Evolutionary conservation across 2,329 filamentous ascomycete species (phyloP).

Genomic region (Fusarium gaditjirri): DNA sequence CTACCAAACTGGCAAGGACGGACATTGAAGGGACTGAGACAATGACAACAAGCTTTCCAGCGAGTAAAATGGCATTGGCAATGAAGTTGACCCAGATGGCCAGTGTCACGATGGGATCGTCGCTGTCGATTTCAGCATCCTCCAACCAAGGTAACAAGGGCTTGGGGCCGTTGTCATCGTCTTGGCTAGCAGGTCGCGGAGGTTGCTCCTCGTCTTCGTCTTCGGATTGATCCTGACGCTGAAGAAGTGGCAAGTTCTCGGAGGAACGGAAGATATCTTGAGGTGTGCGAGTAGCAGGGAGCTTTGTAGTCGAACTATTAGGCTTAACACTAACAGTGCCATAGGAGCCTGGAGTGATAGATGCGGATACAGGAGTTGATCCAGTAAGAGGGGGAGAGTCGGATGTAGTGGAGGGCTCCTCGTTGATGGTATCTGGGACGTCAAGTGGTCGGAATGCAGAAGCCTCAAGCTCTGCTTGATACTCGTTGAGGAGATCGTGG

Average conservation of each 20-base stretch:
- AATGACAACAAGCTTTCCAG: slow-evolving; percentile 81
- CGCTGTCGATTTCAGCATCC: slow-evolving; percentile 77
- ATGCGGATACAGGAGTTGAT: slow-evolving; percentile 31
- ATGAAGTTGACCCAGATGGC: slow-evolving; percentile 88
- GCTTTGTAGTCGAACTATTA: slow-evolving; percentile 46
- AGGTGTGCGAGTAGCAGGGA: slow-evolving; percentile 79
- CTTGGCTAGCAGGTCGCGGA: slow-evolving; percentile 35
- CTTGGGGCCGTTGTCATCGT: slow-evolving; percentile 52
- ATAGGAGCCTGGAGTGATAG: slow-evolving; percentile 43
- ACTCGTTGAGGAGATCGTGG: slow-evolving; percentile 91
- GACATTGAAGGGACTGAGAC: slow-evolving; percentile 83
- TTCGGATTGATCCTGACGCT: slow-evolving; percentile 57
- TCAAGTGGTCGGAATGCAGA: slow-evolving; percentile 65
- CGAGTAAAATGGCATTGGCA: slow-evolving; percentile 80
- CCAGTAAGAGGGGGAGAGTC: slow-evolving; percentile 46
- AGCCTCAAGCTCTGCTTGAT: slow-evolving; percentile 70
- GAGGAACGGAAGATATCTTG: slow-evolving; percentile 85
- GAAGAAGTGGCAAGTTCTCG: slow-evolving; percentile 74
- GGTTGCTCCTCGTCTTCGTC: slow-evolving; percentile 50
- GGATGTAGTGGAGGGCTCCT: slow-evolving; percentile 63
- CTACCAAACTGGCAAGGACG: slow-evolving; percentile 81
- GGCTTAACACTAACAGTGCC: slow-evolving; percentile 44
- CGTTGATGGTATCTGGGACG: slow-evolving; percentile 79
- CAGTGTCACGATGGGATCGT: slow-evolving; percentile 80
- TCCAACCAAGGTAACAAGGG: slow-evolving; percentile 76